Evolutionary conservation across 805 yeast genomes (phyloP), one percentile per base, ranked within the genome.

Genomic region (Martiniozyma abietophila): DNA sequence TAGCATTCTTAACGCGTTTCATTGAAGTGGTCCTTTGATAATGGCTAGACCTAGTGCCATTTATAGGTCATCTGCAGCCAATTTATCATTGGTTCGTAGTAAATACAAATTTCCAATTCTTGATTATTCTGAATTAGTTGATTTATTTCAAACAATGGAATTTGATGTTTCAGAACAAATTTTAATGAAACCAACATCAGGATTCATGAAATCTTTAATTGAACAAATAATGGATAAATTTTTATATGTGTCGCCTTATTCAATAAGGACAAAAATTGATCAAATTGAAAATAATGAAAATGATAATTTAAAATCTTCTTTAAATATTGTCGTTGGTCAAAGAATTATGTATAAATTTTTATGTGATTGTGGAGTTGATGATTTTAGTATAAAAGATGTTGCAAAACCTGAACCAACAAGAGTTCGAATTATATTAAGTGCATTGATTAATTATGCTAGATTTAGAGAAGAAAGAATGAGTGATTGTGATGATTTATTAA

Each of bases 371-470:
- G 95, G 95, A 0, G 71, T 86, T 2, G 65, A 72, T 38, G 95
- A 86, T 54, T 81, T 85, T 49, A 70, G 76, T 27, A 62, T 85
- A 32, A 64, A 71, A 59, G 96, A 86, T 58, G 61, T 86, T 20
- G 64, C 72, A 39, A 75, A 74, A 44, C 96, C 96, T 1, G 95
- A 85, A n/a, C 62, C 81, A 0, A 56, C 53, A 25, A 62, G 94
- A 38, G 64, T 74, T 1, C 61, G 75, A 41, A 61, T 89, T 30
- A 64, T 84, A 15, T 55, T 85, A 18, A 83, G 94, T 51, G 92
- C 92, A 1, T 75, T 85, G 32, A 80, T 85, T 16, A 86, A 86
- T 52, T 86, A 74, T 63, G 94, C 94, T 1, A 61, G 89, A 37
- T 85, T 81, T 49, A 67, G 94, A 44, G 94, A 83, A 46, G 84